Conservation (phyloP, 2,329 filamentous ascomycete species). For the Cladosporium sphaerospermum region DNA sequence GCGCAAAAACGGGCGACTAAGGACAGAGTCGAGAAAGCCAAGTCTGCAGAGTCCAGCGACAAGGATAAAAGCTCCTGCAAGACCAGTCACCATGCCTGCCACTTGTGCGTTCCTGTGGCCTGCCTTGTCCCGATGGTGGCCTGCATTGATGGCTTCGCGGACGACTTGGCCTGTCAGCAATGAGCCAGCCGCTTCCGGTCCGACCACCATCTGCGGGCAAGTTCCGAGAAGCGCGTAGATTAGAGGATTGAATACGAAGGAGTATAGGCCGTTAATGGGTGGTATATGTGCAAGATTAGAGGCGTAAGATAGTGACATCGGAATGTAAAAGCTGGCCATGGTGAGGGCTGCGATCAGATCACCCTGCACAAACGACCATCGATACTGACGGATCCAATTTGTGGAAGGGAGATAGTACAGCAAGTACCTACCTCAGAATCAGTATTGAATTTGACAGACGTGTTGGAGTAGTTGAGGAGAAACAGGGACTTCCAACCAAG, state of each 20-base stretch:
- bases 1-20: conserved; percentile 84
- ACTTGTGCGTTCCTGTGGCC: conserved; percentile 71
- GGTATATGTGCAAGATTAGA: conserved; percentile 89
- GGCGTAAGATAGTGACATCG: conserved; percentile 90
- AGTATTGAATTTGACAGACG: not conserved
- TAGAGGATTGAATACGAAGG: conserved; percentile 86
- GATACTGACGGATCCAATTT: conserved; percentile 86
- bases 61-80: conserved; percentile 85
- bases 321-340: conserved; percentile 98
- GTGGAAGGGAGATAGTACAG: conserved; percentile 89
- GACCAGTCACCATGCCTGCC: conserved; percentile 79
- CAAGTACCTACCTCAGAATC: conserved; percentile 58
- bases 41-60: conserved; percentile 76
- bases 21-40: conserved; percentile 88
- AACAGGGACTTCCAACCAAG: not conserved
- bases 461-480: conserved; percentile 7
- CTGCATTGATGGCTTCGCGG: conserved; percentile 65
- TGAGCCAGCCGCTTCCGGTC: conserved; percentile 89
- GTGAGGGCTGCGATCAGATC: conserved; percentile 85
- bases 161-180: conserved; percentile 84
- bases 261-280: conserved; percentile 87
- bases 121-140: conserved; percentile 58
- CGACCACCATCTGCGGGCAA: conserved; percentile 87
- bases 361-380: conserved; percentile 71
- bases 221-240: conserved; percentile 88